Percentiles rank a stretch among this genome's conserved stretches.
Evolutionary conservation across 331 rosid species (phyloP).

Genomic region (Phaseolus coccineus): DNA sequence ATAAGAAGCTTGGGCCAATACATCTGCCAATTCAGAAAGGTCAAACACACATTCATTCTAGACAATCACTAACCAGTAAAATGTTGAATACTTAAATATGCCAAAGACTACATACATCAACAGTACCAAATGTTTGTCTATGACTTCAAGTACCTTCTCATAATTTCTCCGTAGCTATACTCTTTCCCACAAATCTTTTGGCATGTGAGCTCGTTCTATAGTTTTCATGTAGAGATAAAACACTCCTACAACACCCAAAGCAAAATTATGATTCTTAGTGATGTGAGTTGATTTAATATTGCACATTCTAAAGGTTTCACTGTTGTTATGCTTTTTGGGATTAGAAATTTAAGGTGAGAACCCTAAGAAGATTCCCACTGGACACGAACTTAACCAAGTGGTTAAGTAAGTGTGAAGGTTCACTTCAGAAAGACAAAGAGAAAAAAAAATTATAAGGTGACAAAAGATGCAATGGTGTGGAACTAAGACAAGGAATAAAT

Average conservation of each 20-base stretch:
- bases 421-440: too few relatives aligned
- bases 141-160: slow-evolving; percentile 62
- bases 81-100: slow-evolving; percentile 22
- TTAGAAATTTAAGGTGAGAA: too few relatives aligned
- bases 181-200: slow-evolving; percentile 92
- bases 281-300: too few relatives aligned
- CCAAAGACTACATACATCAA: neutral
- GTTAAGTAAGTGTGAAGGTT: too few relatives aligned
- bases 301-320: too few relatives aligned
- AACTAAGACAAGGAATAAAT: too few relatives aligned
- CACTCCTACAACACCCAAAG: slow-evolving; percentile 67
- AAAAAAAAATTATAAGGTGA: too few relatives aligned
- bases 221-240: slow-evolving; percentile 98
- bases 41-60: slow-evolving; percentile 19
- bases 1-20: slow-evolving; percentile 62
- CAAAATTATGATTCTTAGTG: slow-evolving; percentile 10
- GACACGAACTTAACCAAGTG: too few relatives aligned
- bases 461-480: too few relatives aligned
- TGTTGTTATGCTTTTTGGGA: too few relatives aligned
- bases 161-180: slow-evolving; percentile 82
- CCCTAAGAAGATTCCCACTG: too few relatives aligned
- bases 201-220: slow-evolving; percentile 98
- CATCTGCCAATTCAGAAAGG: slow-evolving; percentile 49
- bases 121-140: slow-evolving; percentile 60
- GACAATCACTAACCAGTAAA: slow-evolving; percentile 24